Base-by-base conservation (phyloP, 2,329 filamentous ascomycete species). In the Rhinocladiella similis region DNA sequence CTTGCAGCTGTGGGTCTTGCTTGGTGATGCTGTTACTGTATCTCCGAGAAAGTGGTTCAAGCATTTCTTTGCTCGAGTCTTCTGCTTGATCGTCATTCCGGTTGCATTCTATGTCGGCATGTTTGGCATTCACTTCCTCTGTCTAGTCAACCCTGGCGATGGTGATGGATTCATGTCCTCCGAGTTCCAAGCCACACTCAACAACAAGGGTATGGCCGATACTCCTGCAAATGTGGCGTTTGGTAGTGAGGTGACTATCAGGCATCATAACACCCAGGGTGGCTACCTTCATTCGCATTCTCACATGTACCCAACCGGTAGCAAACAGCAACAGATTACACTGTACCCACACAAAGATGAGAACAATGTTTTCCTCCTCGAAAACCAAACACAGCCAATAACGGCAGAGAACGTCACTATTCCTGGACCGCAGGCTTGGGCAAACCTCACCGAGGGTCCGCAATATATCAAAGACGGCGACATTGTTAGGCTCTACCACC, bases 161-260 rank as follows among this genome's bases (percentile, higher is more conserved):
- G 94, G 94, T 53, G 94, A 99, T 73, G 94, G 94, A 53, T 99
- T 99, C 80, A 99, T 99, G 94, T 97, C 92, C 70, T 96, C 93
- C 53, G 94, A 99, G 71, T 99, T 99, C 80, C 94, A 99, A 77
- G 89, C 94, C 29, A 97, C 94, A 1, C 80, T 99, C 64, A 99
- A 97, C 77, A 92, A 86, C 68, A 99, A 97, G 80, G 87, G 84
- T 51, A 99, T 99, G 94, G 87, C 91, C 70, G 91, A 96, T 73
- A 91, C 96, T 4, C 88, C 94, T 1, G 94, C 90, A 27, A 92
- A 99, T 75, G 88, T 99, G 56, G 87, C 89, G 25, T 88, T 94
- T 68, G 94, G 94, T 57, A 96, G 91, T 71, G 85, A 89, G 62
- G 83, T 99, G 67, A 86, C 81, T 62, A 83, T 99, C 66, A 89